Percentiles rank a stretch among this genome's conserved stretches.
Conservation (phyloP, 1,284 basidiomycete species). For the Rhodotorula sp. region DNA sequence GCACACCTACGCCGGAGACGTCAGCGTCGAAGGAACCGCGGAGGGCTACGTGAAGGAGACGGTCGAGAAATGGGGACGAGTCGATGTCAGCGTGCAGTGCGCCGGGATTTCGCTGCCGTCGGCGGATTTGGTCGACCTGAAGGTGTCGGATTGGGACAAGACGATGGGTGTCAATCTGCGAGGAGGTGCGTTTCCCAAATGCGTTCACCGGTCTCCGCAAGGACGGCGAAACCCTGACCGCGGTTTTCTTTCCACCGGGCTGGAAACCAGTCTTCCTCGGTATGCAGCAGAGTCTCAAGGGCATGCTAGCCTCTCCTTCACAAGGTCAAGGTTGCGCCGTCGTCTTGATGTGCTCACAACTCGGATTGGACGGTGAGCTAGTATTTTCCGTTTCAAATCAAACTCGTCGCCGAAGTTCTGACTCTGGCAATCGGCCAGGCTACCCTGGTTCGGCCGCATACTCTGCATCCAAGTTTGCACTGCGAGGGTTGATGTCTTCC, state of each 20-base stretch:
- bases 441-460: conserved; percentile 37
- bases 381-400: rapidly evolving
- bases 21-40: not conserved
- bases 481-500: conserved; percentile 41
- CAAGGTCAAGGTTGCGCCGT: conserved; percentile 40
- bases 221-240: not conserved
- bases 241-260: not conserved
- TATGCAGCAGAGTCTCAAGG: conserved; percentile 37
- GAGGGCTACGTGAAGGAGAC: conserved; percentile 1
- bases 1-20: conserved; percentile 5
- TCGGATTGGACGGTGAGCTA: conserved; percentile 36
- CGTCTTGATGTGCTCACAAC: conserved; percentile 42
- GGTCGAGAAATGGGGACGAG: not conserved
- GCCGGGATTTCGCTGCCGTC: conserved; percentile 1
- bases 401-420: not conserved
- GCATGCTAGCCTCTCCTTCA: conserved; percentile 37
- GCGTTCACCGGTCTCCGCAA: not conserved
- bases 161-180: conserved; percentile 21
- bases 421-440: conserved; percentile 6
- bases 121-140: conserved; percentile 2
- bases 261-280: conserved; percentile 39
- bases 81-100: conserved; percentile 24
- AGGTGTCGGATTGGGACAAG: conserved; percentile 8
- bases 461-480: conserved; percentile 43
- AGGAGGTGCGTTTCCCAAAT: conserved; percentile 1